Conservation (phyloP, 2,329 filamentous ascomycete genomes). For the Diaporthe vexans region DNA sequence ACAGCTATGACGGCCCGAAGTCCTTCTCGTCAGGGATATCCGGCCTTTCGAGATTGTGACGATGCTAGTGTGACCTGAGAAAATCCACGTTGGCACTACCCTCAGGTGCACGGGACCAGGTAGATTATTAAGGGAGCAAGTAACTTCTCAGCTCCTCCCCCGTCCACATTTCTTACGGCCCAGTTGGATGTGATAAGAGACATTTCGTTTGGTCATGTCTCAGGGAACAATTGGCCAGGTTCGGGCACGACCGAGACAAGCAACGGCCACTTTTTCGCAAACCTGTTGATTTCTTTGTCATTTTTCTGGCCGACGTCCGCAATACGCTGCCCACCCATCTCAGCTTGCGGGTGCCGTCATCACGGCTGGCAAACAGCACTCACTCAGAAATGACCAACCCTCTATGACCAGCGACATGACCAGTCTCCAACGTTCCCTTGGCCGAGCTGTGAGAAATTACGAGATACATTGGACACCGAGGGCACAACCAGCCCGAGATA, state of each 20-base stretch:
- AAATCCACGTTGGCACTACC: slow-evolving; percentile 20
- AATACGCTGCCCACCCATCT: not conserved
- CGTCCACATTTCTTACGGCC: slow-evolving; percentile 6
- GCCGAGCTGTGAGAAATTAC: slow-evolving; percentile 21
- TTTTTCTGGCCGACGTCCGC: not conserved
- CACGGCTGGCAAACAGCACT: not conserved
- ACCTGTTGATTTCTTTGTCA: slow-evolving; percentile 21
- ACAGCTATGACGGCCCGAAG: slow-evolving; percentile 14
- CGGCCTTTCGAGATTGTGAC: slow-evolving; percentile 21
- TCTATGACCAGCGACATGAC: slow-evolving; percentile 26
- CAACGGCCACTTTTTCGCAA: slow-evolving; percentile 12
- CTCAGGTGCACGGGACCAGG: slow-evolving; percentile 17
- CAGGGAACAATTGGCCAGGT: slow-evolving; percentile 31
- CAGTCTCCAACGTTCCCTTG: slow-evolving; percentile 2
- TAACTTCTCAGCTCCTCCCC: slow-evolving; percentile 25
- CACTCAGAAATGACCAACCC: not conserved
- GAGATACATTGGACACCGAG: not conserved
- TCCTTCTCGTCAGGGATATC: slow-evolving; percentile 26
- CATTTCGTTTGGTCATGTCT: slow-evolving; percentile 38
- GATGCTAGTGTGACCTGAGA: slow-evolving; percentile 25
- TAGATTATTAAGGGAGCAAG: slow-evolving; percentile 23
- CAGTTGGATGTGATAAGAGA: slow-evolving; percentile 26
- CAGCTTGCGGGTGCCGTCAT: not conserved
- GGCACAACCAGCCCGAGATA: not conserved
- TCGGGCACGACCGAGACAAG: slow-evolving; percentile 33